Percentiles rank a stretch among this genome's conserved stretches.
These are phyloP conservation scores for Triticum monococcum DNA, from an alignment of 176 grass and related monocot genomes.

Conservation along the genomic window DNA sequence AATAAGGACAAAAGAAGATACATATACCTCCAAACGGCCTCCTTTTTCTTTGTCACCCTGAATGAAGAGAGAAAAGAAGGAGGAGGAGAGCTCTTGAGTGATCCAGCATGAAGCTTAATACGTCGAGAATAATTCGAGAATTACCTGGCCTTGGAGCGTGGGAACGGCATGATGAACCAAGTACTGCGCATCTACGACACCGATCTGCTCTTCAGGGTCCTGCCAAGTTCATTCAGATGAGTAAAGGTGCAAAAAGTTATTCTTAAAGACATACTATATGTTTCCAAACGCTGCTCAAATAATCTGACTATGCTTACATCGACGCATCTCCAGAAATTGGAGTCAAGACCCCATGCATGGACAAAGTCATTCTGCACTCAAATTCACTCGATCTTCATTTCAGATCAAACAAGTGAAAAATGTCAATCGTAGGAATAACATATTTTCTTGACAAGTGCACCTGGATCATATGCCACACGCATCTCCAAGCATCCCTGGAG, in stretches of 20 bases:
- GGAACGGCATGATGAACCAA: conserved; percentile 7
- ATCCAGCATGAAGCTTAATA: not conserved
- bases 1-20: too few relatives aligned
- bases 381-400: not conserved
- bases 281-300: not conserved
- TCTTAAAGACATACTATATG: not conserved
- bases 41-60: too few relatives aligned
- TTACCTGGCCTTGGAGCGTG: conserved; percentile 6
- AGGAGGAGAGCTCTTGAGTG: not conserved
- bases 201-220: conserved; percentile 17
- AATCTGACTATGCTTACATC: conserved; percentile 49
- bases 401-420: not conserved
- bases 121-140: not conserved
- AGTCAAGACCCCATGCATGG: conserved; percentile 93
- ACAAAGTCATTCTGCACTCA: conserved; percentile 80
- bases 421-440: not conserved
- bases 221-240: not conserved
- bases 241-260: not conserved
- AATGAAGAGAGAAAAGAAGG: too few relatives aligned
- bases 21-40: too few relatives aligned
- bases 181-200: conserved; percentile 7
- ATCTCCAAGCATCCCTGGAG: conserved; percentile 82
- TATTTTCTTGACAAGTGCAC: conserved; percentile 21
- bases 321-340: conserved; percentile 64
- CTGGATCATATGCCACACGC: conserved; percentile 99